These are phyloP conservation scores for Erythrobasidium yunnanense DNA, from an alignment of 768 basidiomycete genomes.

Conservation along the genomic window DNA sequence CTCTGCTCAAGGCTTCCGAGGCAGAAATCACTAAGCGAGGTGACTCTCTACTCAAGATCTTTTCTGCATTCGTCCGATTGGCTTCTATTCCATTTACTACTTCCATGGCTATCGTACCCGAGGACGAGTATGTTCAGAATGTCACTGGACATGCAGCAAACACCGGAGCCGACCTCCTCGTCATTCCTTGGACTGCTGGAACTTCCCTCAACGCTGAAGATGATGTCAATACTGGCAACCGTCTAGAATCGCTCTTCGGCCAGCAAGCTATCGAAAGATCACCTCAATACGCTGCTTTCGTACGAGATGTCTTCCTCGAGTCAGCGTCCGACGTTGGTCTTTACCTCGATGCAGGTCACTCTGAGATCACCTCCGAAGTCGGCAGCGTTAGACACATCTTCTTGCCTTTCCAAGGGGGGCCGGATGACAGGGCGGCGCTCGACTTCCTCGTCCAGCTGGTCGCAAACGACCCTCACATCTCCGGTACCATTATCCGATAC, in stretches of 20 bases:
- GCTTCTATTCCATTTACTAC: conserved; percentile 58
- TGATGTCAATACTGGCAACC: conserved; percentile 44
- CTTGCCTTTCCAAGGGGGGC: conserved; percentile 85
- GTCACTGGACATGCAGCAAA: conserved; percentile 44
- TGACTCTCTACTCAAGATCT: conserved; percentile 62
- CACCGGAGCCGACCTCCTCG: conserved; percentile 51
- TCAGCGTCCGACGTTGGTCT: conserved; percentile 67
- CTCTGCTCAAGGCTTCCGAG: conserved; percentile 69
- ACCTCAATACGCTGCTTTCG: conserved; percentile 61
- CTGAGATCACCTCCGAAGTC: conserved; percentile 26
- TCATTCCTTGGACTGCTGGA: conserved; percentile 71
- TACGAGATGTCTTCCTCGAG: conserved; percentile 67
- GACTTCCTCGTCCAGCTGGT: conserved; percentile 73
- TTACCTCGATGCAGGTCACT: conserved; percentile 63
- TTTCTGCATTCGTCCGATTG: conserved; percentile 65
- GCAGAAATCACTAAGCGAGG: conserved; percentile 51
- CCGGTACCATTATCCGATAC: conserved; percentile 64
- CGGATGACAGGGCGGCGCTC: conserved; percentile 80
- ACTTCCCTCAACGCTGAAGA: neutral
- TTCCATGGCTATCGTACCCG: conserved; percentile 62
- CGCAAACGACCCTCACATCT: conserved; percentile 52
- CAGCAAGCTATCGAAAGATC: conserved; percentile 41
- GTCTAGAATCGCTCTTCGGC: conserved; percentile 71
- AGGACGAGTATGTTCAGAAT: conserved; percentile 58
- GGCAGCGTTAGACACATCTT: conserved; percentile 55